Evolutionary conservation across 176 grass and related monocot species (phyloP).

Genomic region (Oryza coarctata): DNA sequence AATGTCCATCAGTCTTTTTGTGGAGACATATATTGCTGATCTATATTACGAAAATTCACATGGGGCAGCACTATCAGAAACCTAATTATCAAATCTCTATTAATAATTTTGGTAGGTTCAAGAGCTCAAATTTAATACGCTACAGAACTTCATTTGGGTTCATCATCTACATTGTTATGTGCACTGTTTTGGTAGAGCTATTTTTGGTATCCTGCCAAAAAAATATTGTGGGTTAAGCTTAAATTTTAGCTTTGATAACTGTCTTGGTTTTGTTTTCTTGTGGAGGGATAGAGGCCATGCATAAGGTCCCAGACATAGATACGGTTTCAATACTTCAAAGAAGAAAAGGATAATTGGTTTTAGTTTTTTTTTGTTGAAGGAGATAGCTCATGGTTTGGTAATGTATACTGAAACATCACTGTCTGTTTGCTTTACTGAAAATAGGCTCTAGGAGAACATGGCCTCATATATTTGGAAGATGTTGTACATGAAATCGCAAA

Average conservation of each 20-base stretch:
- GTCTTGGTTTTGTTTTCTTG: background rate
- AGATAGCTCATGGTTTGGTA: background rate
- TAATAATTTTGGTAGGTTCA: no score
- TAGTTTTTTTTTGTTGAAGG: background rate
- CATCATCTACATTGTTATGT: background rate
- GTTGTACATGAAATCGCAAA: constrained; percentile 57
- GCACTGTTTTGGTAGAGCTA: background rate
- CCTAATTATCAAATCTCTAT: background rate
- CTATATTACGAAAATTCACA: background rate
- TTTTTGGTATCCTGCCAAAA: background rate
- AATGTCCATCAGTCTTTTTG: background rate
- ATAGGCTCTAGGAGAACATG: constrained; percentile 56
- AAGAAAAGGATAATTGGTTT: no score
- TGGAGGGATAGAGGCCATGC: no score
- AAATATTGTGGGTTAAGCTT: background rate
- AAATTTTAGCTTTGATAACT: background rate
- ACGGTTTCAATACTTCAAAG: background rate
- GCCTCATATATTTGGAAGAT: constrained; percentile 71
- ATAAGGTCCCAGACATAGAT: background rate
- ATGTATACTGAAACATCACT: background rate
- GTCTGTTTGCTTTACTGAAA: background rate
- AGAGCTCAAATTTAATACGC: no score
- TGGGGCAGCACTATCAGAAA: background rate
- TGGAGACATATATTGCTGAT: background rate
- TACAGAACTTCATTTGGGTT: background rate